These are phyloP conservation scores for Thelonectria olida DNA, from an alignment of 2,329 filamentous ascomycete genomes.

Conservation along the genomic window DNA sequence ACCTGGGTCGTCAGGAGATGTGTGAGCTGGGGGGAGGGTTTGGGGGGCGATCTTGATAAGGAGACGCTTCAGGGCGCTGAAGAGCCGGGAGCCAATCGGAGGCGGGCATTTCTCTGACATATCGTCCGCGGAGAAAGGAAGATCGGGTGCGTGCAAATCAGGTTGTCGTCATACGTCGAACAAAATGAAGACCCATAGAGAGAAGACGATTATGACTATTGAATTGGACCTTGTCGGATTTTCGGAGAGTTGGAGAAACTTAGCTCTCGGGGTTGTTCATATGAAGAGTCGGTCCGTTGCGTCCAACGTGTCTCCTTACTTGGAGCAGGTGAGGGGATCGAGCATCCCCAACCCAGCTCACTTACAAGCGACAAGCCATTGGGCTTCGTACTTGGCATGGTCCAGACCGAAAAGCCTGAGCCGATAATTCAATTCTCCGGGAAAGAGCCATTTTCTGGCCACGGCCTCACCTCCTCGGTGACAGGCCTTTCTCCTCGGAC, in stretches of 20 bases:
- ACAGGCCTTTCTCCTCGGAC: conserved; percentile 18
- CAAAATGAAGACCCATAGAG: conserved; percentile 27
- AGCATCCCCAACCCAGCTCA: too few species aligned
- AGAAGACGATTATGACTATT: conserved; percentile 19
- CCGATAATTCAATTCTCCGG: background rate
- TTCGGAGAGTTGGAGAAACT: background rate
- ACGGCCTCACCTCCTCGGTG: background rate
- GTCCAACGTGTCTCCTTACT: background rate
- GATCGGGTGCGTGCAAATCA: conserved; percentile 18
- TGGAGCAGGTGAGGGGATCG: background rate
- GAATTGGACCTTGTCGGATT: conserved; percentile 1
- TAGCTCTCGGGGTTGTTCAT: background rate
- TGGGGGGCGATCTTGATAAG: conserved; percentile 36
- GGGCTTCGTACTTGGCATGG: too few species aligned
- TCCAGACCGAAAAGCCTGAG: background rate
- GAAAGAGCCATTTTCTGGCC: background rate
- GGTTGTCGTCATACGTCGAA: conserved; percentile 33
- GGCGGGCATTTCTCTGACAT: background rate
- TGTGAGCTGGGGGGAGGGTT: background rate
- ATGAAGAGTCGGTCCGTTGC: background rate
- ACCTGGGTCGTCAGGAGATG: conserved; percentile 15
- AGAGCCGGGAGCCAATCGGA: conserved; percentile 28
- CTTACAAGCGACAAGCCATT: too few species aligned
- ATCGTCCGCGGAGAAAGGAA: conserved; percentile 37
- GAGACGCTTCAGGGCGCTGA: conserved; percentile 8